These are phyloP conservation scores for Cryptosporidium muris DNA, from an alignment of 169 alveolate genomes.

Conservation along the genomic window DNA sequence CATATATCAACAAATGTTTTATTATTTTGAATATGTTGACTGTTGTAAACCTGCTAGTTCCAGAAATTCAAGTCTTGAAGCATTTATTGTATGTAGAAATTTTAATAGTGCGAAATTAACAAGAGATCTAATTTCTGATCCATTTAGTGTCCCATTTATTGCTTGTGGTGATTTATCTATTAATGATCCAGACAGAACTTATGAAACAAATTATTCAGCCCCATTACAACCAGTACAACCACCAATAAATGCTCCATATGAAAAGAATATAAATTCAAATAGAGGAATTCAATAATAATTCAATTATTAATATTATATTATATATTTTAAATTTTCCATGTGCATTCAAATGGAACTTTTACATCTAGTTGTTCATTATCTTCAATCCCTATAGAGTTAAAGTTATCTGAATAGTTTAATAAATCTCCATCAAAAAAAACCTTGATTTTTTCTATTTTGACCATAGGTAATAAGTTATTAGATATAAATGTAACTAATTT, in stretches of 20 bases:
- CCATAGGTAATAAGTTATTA: slow-evolving; percentile 26
- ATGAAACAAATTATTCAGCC: slow-evolving; percentile 34
- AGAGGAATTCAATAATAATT: too few species aligned
- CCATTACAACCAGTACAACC: slow-evolving; percentile 53
- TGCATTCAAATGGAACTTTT: slow-evolving; percentile 56
- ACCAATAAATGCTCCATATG: slow-evolving; percentile 66
- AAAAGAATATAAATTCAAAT: too few species aligned
- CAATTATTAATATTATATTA: neutral
- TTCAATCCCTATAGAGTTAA: slow-evolving; percentile 39
- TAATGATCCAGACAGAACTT: slow-evolving; percentile 60
- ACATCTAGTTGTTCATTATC: slow-evolving; percentile 59
- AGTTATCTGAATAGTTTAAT: neutral
- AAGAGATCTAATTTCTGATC: slow-evolving; percentile 18
- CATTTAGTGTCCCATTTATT: slow-evolving; percentile 47
- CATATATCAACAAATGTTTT: slow-evolving; percentile 76
- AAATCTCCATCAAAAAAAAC: slow-evolving; percentile 51
- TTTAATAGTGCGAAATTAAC: neutral
- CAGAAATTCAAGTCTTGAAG: slow-evolving; percentile 86
- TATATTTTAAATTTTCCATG: slow-evolving; percentile 3
- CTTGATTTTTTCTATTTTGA: slow-evolving; percentile 10
- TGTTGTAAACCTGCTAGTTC: slow-evolving; percentile 89
- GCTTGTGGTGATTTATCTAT: slow-evolving; percentile 66
- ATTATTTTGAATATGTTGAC: slow-evolving; percentile 81
- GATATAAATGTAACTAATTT: slow-evolving; percentile 34
- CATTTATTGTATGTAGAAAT: slow-evolving; percentile 82